Percentiles rank a stretch among this genome's conserved stretches.
These are phyloP conservation scores for Boletus subcaerulescens DNA, from an alignment of 768 basidiomycete species.

Conservation along the genomic window DNA sequence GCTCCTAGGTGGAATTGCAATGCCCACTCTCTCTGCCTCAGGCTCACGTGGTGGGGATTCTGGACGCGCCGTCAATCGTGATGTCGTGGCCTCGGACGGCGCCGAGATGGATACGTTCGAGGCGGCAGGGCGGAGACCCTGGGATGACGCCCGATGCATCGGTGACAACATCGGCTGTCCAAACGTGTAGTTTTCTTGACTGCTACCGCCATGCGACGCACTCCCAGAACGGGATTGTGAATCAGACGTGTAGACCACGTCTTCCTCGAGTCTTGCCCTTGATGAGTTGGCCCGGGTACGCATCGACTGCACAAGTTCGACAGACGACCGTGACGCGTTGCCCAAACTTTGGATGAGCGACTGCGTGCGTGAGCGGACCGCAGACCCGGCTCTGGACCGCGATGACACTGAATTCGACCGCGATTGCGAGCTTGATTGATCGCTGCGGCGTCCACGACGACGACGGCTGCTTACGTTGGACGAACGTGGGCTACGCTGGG, in stretches of 20 bases:
- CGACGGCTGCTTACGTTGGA: conserved; percentile 36
- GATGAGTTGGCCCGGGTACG: conserved; percentile 63
- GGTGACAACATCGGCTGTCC: conserved; percentile 50
- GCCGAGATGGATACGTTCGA: conserved; percentile 24
- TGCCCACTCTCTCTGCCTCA: conserved; percentile 18
- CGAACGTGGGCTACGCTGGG: conserved; percentile 50
- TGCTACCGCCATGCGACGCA: conserved; percentile 40
- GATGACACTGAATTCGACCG: conserved; percentile 30
- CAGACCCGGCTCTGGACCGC: conserved; percentile 46
- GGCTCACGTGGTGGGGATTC: conserved; percentile 12
- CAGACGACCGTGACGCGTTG: conserved; percentile 57
- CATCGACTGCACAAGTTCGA: conserved; percentile 51
- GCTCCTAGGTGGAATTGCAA: conserved; percentile 26
- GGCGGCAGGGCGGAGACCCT: conserved; percentile 12
- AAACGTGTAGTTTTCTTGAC: conserved; percentile 72
- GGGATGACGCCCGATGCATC: conserved; percentile 19
- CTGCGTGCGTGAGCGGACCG: conserved; percentile 61
- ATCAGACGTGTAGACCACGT: conserved; percentile 36
- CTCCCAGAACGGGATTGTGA: conserved; percentile 43
- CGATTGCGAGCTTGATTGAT: conserved; percentile 36
- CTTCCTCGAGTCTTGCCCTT: conserved; percentile 66
- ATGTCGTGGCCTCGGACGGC: conserved; percentile 27
- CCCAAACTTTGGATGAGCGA: conserved; percentile 64
- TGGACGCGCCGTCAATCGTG: conserved; percentile 19
- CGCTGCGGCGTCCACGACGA: conserved; percentile 32